These are phyloP conservation scores for Colletotrichum sp. DNA, from an alignment of 2,329 filamentous ascomycete species.

Conservation along the genomic window DNA sequence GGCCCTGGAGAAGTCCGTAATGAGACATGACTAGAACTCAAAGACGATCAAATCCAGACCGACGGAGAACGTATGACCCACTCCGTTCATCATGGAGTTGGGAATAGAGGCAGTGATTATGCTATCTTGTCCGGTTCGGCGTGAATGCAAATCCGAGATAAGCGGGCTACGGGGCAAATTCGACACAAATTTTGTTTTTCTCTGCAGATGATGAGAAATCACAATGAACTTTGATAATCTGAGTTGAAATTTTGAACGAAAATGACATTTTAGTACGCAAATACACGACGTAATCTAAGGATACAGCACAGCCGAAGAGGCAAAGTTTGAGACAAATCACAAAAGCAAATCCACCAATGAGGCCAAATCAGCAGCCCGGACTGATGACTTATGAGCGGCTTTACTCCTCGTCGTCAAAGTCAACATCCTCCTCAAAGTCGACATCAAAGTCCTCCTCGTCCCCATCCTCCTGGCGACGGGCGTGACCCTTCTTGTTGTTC, in stretches of 20 bases:
- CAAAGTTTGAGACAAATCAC: background rate
- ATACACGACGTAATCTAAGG: background rate
- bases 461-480: background rate
- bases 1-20: background rate
- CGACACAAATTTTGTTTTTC: background rate
- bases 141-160: background rate
- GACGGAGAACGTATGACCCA: background rate
- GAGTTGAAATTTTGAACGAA: background rate
- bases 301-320: background rate
- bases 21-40: background rate
- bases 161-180: background rate
- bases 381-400: background rate
- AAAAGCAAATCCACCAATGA: background rate
- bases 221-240: background rate
- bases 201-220: background rate
- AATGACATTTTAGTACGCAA: background rate
- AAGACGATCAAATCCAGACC: background rate
- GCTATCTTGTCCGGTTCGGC: background rate
- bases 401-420: background rate
- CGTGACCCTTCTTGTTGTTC: background rate
- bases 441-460: background rate
- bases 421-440: background rate
- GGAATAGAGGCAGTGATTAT: background rate
- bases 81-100: background rate
- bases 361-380: background rate